Base-by-base conservation (phyloP, 805 yeast species). In the Teunomyces kruisii region DNA sequence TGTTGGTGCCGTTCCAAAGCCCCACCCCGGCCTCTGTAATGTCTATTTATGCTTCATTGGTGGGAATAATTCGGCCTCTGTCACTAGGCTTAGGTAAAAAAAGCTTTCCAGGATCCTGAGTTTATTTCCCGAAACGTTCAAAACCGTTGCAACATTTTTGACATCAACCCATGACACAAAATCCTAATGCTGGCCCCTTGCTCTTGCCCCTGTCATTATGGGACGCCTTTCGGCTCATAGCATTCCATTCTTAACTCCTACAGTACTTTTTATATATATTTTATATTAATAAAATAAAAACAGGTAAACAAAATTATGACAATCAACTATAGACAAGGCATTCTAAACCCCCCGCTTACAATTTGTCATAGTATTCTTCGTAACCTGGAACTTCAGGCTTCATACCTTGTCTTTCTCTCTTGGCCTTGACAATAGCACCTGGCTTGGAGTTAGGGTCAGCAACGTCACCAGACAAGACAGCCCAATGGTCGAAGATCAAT, bases 401-500 rank as follows among this genome's bases (percentile, higher is more conserved):
- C 83, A 88, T 73, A 83, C 98, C 98, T 74, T 86, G 88, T 79
- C 97, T 86, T 84, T 85, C 87, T 81, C 99, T 88, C 76, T 78
- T 74, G 49, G 61, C 78, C 56, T 65, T 61, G 64, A 76, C 83
- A 65, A 80, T 74, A 50, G 72, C 71, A 78, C 84, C 84, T 55
- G 83, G 81, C 72, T 80, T 80, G 54, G 82, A 57, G 65, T 84
- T 60, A 71, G 91, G 84, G 78, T 92, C 98, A 61, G 86, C 78
- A 72, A 96, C 96, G 77, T 90, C 94, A 76, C 97, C 96, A 62
- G 71, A 68, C 81, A 94, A 79, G 65, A 88, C 76, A 59, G 89
- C 80, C 98, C 98, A 92, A 78, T 92, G 99, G 78, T 94, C 98
- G 79, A 92, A 94, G 76, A 94, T 95, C 96, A 94, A 83, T 82